A percentile compares a stretch with the other conserved stretches of the same genome.
Conservation (phyloP, 176 grass and related monocot species). For the Paspalum vaginatum region DNA sequence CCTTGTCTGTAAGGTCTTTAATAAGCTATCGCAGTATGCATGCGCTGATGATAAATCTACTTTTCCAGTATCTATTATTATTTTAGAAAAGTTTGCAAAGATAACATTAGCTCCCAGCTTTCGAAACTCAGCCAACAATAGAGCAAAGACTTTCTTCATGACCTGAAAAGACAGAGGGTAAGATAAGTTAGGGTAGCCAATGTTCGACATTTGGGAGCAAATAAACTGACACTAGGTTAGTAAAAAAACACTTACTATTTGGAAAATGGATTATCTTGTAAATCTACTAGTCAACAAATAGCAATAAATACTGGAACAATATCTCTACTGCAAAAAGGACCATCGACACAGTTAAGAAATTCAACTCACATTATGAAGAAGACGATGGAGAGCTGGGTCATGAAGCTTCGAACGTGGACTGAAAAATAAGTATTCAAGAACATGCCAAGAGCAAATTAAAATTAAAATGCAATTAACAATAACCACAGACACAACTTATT, state of each 20-base stretch:
- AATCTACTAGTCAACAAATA: slow-evolving; percentile 28
- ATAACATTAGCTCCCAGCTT: slow-evolving; percentile 90
- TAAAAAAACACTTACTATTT: slow-evolving; percentile 20
- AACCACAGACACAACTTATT: slow-evolving; percentile 30
- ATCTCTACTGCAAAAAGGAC: slow-evolving; percentile 16
- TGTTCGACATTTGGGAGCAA: slow-evolving; percentile 1
- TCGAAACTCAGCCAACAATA: slow-evolving; percentile 74
- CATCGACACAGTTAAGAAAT: background rate
- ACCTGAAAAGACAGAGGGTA: slow-evolving; percentile 56
- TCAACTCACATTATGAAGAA: slow-evolving; percentile 88
- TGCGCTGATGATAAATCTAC: slow-evolving; percentile 71
- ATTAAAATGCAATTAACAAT: slow-evolving; percentile 30
- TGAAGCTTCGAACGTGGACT: slow-evolving; percentile 96
- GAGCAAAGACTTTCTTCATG: slow-evolving; percentile 95
- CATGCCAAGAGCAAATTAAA: slow-evolving; percentile 11
- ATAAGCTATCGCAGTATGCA: slow-evolving; percentile 88
- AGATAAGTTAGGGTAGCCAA: slow-evolving; percentile 36
- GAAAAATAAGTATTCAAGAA: slow-evolving; percentile 53
- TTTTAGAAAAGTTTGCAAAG: slow-evolving; percentile 95
- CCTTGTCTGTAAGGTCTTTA: slow-evolving; percentile 97
- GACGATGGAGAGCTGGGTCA: slow-evolving; percentile 91
- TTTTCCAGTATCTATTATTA: slow-evolving; percentile 98
- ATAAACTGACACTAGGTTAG: slow-evolving; percentile 10
- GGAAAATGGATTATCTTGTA: background rate
- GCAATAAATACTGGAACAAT: slow-evolving; percentile 20